Percentiles rank a stretch among this genome's conserved stretches.
These are phyloP conservation scores for Knoxdaviesia proteae DNA, from an alignment of 2,329 filamentous ascomycete genomes.

Conservation along the genomic window DNA sequence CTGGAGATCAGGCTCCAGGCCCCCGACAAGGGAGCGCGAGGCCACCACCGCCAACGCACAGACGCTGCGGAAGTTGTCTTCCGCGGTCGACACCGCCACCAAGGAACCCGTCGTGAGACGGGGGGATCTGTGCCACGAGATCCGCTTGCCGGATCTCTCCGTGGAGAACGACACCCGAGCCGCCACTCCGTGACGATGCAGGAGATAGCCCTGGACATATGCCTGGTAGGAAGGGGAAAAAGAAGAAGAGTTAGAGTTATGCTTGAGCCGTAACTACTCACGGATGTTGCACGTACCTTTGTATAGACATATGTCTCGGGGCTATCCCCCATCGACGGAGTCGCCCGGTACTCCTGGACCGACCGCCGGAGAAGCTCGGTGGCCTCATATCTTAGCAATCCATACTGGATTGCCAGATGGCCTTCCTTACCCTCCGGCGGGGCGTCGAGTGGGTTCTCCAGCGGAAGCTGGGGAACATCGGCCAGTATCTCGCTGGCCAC, in stretches of 20 bases:
- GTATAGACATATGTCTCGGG: conserved; percentile 44
- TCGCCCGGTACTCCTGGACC: conserved; percentile 30
- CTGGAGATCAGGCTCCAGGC: conserved; percentile 31
- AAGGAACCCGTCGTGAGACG: conserved; percentile 31
- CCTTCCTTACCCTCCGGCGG: conserved; percentile 38
- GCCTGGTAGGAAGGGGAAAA: conserved; percentile 24
- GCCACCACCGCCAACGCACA: conserved; percentile 56
- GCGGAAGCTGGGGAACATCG: conserved; percentile 13
- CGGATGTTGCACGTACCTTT: conserved; percentile 25
- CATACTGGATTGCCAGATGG: conserved; percentile 57
- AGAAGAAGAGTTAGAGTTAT: background rate
- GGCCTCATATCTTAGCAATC: conserved; percentile 55
- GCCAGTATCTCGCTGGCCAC: conserved; percentile 28
- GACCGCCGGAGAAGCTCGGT: conserved; percentile 48
- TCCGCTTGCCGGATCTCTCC: conserved; percentile 38
- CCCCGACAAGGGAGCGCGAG: conserved; percentile 38
- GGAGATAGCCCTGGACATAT: conserved; percentile 41
- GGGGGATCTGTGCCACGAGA: conserved; percentile 39
- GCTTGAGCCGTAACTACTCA: background rate
- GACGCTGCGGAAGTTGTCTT: conserved; percentile 40
- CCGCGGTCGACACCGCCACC: conserved; percentile 27
- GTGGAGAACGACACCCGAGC: conserved; percentile 52
- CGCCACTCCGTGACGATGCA: conserved; percentile 40
- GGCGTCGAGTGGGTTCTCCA: conserved; percentile 30
- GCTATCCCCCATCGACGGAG: conserved; percentile 36